phyloP scores from a whole-genome alignment of 176 grass and related monocot genomes.

The Aegilops tauschii region DNA sequence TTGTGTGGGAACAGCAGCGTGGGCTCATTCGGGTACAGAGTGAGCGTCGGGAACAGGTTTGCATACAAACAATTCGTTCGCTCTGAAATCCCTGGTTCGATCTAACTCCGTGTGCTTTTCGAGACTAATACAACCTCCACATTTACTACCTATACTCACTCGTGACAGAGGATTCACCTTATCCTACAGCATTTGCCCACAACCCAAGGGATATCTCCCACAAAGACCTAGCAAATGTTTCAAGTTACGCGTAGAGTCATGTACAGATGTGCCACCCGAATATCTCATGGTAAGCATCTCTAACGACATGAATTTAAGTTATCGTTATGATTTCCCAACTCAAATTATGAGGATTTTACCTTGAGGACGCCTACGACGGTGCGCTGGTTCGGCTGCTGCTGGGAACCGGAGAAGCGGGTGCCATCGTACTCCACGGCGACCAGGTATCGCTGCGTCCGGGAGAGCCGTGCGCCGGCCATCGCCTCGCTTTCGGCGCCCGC shows the following conservation, averaged over 20 bases:
- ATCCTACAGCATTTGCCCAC: background rate
- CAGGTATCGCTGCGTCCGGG: constrained; percentile 75
- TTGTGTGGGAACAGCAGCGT: no score
- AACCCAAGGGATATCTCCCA: background rate
- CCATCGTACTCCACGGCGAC: constrained; percentile 84
- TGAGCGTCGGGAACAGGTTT: no score
- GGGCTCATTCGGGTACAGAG: no score
- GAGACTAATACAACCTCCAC: background rate
- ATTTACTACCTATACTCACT: background rate
- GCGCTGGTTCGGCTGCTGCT: constrained; percentile 76
- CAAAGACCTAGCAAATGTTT: background rate
- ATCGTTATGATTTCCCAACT: background rate
- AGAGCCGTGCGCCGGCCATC: constrained; percentile 42
- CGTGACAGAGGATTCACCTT: background rate
- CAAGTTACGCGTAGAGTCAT: background rate
- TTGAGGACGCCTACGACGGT: constrained; percentile 86
- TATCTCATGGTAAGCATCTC: background rate
- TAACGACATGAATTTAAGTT: background rate
- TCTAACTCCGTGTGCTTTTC: no score
- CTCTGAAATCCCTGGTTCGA: no score
- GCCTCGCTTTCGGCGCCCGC: background rate
- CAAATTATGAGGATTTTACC: constrained; percentile 39
- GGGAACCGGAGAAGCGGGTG: constrained; percentile 83
- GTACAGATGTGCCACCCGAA: background rate
- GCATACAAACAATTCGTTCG: no score